Percentiles rank a stretch among this genome's conserved stretches.
Evolutionary conservation across 192 early-diverging fungal genomes (phyloP).

Genomic region (Gaertneriomyces semiglobifer): DNA sequence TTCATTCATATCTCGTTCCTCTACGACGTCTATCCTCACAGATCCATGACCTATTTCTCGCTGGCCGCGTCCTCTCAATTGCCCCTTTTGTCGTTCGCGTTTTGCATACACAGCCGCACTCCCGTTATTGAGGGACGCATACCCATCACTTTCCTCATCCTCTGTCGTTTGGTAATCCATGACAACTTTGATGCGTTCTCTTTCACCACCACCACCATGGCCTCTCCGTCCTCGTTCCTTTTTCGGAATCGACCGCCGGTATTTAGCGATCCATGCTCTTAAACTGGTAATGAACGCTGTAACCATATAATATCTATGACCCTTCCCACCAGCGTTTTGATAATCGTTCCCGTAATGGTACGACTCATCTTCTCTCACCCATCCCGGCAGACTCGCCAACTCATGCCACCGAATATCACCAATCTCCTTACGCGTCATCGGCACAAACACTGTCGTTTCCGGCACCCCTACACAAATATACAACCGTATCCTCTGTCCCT

Average conservation of each 20-base stretch:
- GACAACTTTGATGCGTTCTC: constrained; percentile 16
- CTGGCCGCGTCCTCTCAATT: constrained; percentile 11
- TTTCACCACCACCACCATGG: constrained; percentile 29
- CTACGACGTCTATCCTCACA: neutral
- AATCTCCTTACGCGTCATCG: constrained; percentile 91
- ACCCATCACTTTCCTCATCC: constrained; percentile 30
- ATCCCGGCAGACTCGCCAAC: constrained; percentile 42
- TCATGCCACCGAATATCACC: constrained; percentile 61
- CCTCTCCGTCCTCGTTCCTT: constrained; percentile 26
- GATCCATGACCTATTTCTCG: constrained; percentile 18
- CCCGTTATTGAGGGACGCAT: neutral
- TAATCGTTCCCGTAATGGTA: constrained; percentile 1
- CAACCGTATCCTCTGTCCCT: constrained; percentile 84
- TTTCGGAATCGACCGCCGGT: neutral
- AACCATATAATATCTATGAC: constrained; percentile 51
- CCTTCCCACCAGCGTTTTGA: constrained; percentile 4
- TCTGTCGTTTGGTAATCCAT: constrained; percentile 29
- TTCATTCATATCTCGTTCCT: constrained; percentile 18
- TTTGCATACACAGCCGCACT: neutral
- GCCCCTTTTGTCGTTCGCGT: constrained; percentile 8
- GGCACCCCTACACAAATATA: constrained; percentile 88
- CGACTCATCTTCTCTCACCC: constrained; percentile 26
- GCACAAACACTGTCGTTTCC: constrained; percentile 74
- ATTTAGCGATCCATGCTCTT: constrained; percentile 42
- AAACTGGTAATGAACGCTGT: constrained; percentile 40